Conservation (phyloP, 106 monocot genomes). For the Dendrobium huoshanense region DNA sequence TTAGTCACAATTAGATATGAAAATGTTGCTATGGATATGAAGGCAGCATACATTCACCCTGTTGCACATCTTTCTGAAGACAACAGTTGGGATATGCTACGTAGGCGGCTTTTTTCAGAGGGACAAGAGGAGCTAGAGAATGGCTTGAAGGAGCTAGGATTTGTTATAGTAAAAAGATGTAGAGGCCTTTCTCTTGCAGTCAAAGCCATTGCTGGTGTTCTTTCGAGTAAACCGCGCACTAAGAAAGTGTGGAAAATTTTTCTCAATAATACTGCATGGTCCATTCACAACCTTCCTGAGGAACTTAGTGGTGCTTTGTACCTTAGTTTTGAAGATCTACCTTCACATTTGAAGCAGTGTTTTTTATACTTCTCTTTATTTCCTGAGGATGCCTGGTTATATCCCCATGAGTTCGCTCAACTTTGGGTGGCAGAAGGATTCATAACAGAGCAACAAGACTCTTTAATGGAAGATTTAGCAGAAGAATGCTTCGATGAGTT, state of each 20-base stretch:
- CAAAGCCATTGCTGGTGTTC: slow-evolving; percentile 27
- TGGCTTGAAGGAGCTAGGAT: slow-evolving; percentile 18
- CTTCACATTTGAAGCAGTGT: slow-evolving; percentile 30
- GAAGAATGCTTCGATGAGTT: slow-evolving; percentile 27
- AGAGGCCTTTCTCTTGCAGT: slow-evolving; percentile 40
- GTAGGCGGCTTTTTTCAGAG: neutral
- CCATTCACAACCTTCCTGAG: slow-evolving; percentile 9
- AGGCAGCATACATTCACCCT: slow-evolving; percentile 12
- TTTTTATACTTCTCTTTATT: slow-evolving; percentile 23
- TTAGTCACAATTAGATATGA: slow-evolving; percentile 35
- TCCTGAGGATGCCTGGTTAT: slow-evolving; percentile 3
- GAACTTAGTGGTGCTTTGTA: slow-evolving; percentile 18
- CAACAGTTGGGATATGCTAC: neutral
- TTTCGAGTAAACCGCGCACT: slow-evolving; percentile 9
- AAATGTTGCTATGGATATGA: slow-evolving; percentile 19
- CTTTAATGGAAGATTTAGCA: slow-evolving; percentile 25
- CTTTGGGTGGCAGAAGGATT: slow-evolving; percentile 26
- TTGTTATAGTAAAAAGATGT: slow-evolving; percentile 23
- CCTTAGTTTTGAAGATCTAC: slow-evolving; percentile 35
- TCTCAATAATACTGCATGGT: slow-evolving; percentile 16
- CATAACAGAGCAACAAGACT: neutral
- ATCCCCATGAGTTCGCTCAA: neutral
- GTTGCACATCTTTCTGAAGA: slow-evolving; percentile 2
- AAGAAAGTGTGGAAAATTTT: slow-evolving; percentile 23
- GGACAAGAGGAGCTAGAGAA: slow-evolving; percentile 1